Evolutionary conservation across 2,329 filamentous ascomycete species (phyloP).

Genomic region (Gliomastix tumulicola): DNA sequence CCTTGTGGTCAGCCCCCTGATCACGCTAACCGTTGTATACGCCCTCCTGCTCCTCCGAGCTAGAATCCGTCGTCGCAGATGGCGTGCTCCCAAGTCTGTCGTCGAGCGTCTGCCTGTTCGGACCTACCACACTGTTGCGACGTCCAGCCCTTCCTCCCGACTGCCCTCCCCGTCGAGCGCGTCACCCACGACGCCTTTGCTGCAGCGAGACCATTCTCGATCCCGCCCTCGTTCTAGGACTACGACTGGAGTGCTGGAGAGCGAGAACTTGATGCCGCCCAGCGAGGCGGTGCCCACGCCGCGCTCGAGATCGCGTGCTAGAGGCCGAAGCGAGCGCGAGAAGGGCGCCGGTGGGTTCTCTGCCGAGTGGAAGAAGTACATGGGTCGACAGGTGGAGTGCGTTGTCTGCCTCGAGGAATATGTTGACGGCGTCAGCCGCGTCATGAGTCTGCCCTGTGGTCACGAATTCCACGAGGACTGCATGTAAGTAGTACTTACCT

Average conservation of each 20-base stretch:
- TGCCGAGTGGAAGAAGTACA: slow-evolving; percentile 57
- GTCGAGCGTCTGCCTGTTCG: slow-evolving; percentile 92
- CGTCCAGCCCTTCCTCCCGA: slow-evolving; percentile 45
- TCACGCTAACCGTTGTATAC: slow-evolving; percentile 91
- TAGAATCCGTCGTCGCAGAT: slow-evolving; percentile 79
- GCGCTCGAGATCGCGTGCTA: slow-evolving; percentile 19
- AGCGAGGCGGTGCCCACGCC: slow-evolving; percentile 33
- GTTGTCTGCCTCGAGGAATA: slow-evolving; percentile 97
- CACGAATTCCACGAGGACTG: slow-evolving; percentile 97
- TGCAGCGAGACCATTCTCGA: slow-evolving; percentile 50
- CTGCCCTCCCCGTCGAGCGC: slow-evolving; percentile 57
- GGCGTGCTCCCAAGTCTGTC: slow-evolving; percentile 95
- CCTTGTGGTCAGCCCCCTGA: slow-evolving; percentile 86
- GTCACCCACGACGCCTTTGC: slow-evolving; percentile 72
- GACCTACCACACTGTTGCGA: slow-evolving; percentile 81
- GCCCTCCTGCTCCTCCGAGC: slow-evolving; percentile 80
- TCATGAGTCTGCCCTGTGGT: slow-evolving; percentile 96
- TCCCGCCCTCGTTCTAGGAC: slow-evolving; percentile 59
- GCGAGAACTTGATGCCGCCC: slow-evolving; percentile 35
- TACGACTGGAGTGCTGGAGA: slow-evolving; percentile 52
- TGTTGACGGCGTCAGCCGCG: slow-evolving; percentile 83
- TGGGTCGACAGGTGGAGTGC: slow-evolving; percentile 72
- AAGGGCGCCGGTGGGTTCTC: slow-evolving; percentile 36
- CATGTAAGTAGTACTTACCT: slow-evolving; percentile 71
- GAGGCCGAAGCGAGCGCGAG: slow-evolving; percentile 33